These are phyloP conservation scores for Euphorbia corollata DNA, from an alignment of 441 rosid genomes.

Conservation along the genomic window DNA sequence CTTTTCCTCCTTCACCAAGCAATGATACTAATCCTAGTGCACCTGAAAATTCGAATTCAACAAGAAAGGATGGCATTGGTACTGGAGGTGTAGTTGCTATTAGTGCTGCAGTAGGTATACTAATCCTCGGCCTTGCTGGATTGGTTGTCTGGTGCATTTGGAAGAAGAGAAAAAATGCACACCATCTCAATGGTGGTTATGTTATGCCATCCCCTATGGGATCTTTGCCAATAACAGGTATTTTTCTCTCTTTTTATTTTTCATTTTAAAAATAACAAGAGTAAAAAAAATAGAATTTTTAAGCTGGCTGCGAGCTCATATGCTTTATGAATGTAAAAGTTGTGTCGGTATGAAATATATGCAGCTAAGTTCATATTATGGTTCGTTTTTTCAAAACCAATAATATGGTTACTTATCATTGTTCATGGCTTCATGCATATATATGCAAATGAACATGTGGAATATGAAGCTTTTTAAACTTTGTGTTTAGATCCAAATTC, in stretches of 20 bases:
- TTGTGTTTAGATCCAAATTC: constrained; percentile 40
- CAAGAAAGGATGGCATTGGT: constrained; percentile 28
- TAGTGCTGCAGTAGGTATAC: constrained; percentile 38
- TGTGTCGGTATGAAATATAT: neutral
- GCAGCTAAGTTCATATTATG: neutral
- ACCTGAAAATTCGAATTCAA: constrained; percentile 27
- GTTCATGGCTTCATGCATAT: neutral
- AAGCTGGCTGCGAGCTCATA: neutral
- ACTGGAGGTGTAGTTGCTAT: constrained; percentile 43
- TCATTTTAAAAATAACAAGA: neutral
- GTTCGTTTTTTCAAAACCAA: neutral
- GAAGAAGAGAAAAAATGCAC: constrained; percentile 41
- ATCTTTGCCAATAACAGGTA: constrained; percentile 65
- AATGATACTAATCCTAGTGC: constrained; percentile 25
- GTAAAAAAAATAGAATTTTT: neutral
- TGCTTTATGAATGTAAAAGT: neutral
- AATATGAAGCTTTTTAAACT: constrained; percentile 12
- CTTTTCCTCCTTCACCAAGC: constrained; percentile 25
- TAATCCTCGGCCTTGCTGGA: constrained; percentile 52
- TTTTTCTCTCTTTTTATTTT: neutral
- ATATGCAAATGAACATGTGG: constrained; percentile 3
- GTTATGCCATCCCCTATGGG: constrained; percentile 53
- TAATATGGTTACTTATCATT: neutral
- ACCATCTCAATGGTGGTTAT: constrained; percentile 44
- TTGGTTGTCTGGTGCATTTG: constrained; percentile 46